phyloP scores from a whole-genome alignment of 305 asterid genomes.

The Fraxinus greggii region DNA sequence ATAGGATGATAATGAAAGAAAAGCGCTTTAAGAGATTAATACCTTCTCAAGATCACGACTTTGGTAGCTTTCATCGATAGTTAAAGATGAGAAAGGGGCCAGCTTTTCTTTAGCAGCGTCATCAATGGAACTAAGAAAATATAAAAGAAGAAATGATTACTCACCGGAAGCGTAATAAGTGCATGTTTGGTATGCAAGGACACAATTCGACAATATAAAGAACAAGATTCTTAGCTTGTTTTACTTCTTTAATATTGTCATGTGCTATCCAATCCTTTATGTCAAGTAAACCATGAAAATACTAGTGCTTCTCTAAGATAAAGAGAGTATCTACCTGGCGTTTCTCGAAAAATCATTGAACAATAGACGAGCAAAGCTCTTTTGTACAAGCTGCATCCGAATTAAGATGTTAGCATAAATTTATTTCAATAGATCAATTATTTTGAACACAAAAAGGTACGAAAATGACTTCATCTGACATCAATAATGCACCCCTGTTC shows the following conservation, averaged over 20 bases:
- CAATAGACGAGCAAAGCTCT: constrained; percentile 83
- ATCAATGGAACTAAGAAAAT: constrained; percentile 62
- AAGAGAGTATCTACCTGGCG: constrained; percentile 59
- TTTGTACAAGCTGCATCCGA: constrained; percentile 90
- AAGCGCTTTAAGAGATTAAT: background rate
- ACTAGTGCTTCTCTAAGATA: background rate
- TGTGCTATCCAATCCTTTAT: background rate
- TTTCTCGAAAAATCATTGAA: constrained; percentile 66
- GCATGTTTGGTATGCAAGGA: background rate
- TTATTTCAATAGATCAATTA: background rate
- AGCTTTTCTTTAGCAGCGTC: constrained; percentile 80
- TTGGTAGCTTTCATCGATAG: constrained; percentile 82
- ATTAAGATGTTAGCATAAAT: constrained; percentile 13
- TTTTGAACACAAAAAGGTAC: background rate
- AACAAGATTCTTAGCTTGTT: background rate
- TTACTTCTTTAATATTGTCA: background rate
- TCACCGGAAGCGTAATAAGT: constrained; percentile 9
- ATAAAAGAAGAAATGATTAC: constrained; percentile 21
- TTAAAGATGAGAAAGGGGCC: constrained; percentile 66
- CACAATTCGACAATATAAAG: background rate
- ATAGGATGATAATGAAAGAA: background rate
- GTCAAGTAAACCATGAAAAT: background rate
- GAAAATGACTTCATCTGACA: background rate
- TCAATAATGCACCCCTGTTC: background rate
- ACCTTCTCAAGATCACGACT: constrained; percentile 99